These are phyloP conservation scores for Russula ochroleuca DNA, from an alignment of 768 basidiomycete genomes.

Conservation along the genomic window DNA sequence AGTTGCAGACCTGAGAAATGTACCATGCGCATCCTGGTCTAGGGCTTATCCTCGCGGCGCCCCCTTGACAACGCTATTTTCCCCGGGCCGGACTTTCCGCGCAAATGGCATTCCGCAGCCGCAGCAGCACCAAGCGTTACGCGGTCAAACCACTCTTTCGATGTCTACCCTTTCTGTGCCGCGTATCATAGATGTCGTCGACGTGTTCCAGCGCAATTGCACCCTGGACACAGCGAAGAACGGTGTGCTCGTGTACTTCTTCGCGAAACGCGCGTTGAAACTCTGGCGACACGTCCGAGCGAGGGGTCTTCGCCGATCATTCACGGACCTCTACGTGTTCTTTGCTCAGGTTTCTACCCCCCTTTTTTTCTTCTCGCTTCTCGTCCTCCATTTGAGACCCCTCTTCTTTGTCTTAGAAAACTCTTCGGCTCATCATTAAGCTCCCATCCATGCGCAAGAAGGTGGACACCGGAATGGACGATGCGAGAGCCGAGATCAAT, in stretches of 20 bases:
- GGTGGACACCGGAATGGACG: conserved; percentile 58
- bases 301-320: conserved; percentile 48
- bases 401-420: conserved; percentile 39
- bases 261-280: conserved; percentile 49
- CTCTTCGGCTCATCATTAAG: conserved; percentile 53
- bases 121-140: no score
- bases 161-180: conserved; percentile 19
- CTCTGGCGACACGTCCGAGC: conserved; percentile 60
- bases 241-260: conserved; percentile 53
- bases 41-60: background rate
- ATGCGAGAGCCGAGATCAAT: conserved; percentile 63
- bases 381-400: background rate
- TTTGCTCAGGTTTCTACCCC: conserved; percentile 44
- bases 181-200: conserved; percentile 15
- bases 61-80: background rate
- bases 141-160: background rate
- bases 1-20: conserved; percentile 14
- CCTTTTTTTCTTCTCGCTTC: conserved; percentile 24
- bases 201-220: conserved; percentile 1
- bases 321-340: conserved; percentile 51
- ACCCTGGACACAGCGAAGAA: conserved; percentile 50
- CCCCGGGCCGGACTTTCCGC: background rate
- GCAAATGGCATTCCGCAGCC: background rate
- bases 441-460: conserved; percentile 57
- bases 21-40: conserved; percentile 54